Base-by-base conservation (phyloP, 805 yeast genomes). In the Pichia sporocuriosa region DNA sequence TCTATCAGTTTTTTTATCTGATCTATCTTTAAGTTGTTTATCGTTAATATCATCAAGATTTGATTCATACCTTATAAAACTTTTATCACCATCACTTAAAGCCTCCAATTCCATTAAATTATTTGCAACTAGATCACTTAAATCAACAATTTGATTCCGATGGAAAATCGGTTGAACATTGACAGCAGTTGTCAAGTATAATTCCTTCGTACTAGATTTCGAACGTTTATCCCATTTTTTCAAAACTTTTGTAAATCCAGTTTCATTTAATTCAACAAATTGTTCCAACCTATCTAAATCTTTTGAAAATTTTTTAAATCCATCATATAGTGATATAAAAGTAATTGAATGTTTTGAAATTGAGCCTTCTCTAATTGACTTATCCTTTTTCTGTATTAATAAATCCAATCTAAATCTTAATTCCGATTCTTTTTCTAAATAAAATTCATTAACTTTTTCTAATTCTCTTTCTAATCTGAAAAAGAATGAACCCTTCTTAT, bases 201-300 rank as follows among this genome's bases (percentile, higher is more conserved):
- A 70, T 58, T 93, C 98, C 57, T 89, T 88, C 6, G 96, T 88
- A 52, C 86, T 95, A 3, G 96, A 85, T 56, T 90, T 88, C 19
- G 96, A 87, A 47, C 97, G 71, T 63, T 93, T 93, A 64, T 93
- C 98, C 98, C 98, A 93, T 66, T 93, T 93, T 61, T 93, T 93
- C 55, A 93, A 74, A 23, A 87, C 97, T 64, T 93, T 93, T 19
- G 94, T 81, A 62, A 93, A 93, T 12, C 98, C 98, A 0, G 95
- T 86, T 55, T 89, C 96, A 59, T 93, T 93, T 44, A 93, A 70
- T 61, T 89, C 97, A 30, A 93, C 87, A 63, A 85, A 93, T 61
- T 90, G 97, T 58, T 93, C 96, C 22, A 93, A 68, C 45, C 95
- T 73, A 48, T 84, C 84, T 48, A 93, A 67, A 61, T 93, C 97